Evolutionary conservation across 1,284 basidiomycete genomes (phyloP).

Genomic region (Cerioporus squamosus): DNA sequence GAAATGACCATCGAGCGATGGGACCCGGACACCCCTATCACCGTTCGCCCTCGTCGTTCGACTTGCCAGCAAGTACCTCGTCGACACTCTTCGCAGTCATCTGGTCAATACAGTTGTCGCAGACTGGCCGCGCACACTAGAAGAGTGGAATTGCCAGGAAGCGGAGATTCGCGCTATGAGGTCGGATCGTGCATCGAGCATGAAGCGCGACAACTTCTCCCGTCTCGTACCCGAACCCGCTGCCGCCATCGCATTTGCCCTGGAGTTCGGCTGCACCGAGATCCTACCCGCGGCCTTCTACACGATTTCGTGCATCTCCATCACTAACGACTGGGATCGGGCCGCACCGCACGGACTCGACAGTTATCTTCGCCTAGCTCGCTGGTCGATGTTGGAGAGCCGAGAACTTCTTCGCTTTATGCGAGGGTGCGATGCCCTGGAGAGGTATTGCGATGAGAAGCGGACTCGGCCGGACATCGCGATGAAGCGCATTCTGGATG

Average conservation of each 20-base stretch:
- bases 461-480: too few relatives aligned
- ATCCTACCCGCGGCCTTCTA: conserved; percentile 55
- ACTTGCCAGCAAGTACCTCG: conserved; percentile 69
- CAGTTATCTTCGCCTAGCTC: too few relatives aligned
- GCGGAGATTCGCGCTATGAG: neutral
- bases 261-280: conserved; percentile 37
- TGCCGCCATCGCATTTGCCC: conserved; percentile 35
- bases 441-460: too few relatives aligned
- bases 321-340: too few relatives aligned
- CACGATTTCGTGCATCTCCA: too few relatives aligned
- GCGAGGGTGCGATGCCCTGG: too few relatives aligned
- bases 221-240: conserved; percentile 23
- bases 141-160: conserved; percentile 54
- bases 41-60: conserved; percentile 38
- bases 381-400: too few relatives aligned
- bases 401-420: too few relatives aligned
- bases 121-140: conserved; percentile 67
- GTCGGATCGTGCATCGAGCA: too few relatives aligned
- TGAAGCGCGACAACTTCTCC: neutral
- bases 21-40: neutral
- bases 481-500: too few relatives aligned
- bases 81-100: conserved; percentile 55
- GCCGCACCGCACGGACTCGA: too few relatives aligned
- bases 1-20: neutral
- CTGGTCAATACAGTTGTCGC: conserved; percentile 45